Evolutionary conservation across 257 asterid species (phyloP), one percentile per base, ranked within the genome.

Genomic region (Dorcoceras hygrometricum): DNA sequence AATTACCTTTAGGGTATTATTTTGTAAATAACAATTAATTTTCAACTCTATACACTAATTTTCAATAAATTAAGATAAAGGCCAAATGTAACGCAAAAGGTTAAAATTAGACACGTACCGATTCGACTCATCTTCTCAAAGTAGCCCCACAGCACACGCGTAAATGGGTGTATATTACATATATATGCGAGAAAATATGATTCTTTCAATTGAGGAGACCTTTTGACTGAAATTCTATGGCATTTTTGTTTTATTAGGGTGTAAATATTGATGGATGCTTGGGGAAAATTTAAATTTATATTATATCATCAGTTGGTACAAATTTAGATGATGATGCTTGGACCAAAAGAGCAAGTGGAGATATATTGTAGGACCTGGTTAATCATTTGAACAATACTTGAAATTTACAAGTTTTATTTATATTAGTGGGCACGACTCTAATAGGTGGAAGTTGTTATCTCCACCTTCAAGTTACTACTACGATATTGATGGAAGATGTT

Each of bases 321-420:
- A 58, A 58, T 20, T 58, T 20, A 22, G 1, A 26, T 16, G 63
- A 22, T 31, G 51, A 43, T 24, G 4, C 23, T 60, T 60, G 65
- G 50, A 60, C 65, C 51, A 60, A 28, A 60, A 28, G 7, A 29
- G 29, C 19, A 6, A 59, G 25, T 59, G 48, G 48, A 59, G 8
- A 48, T 28, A 28, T 25, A 31, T 2, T 59, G 64, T 59, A 59
- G 64, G 64, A 28, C 64, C 18, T 59, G 5, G 20, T 46, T 46
- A 46, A 46, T 46, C 53, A 46, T 46, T 46, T 46, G 53, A 14
- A 46, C 8, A 18, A 19, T 46, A 46, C 6, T 8, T 34, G 8
- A 3, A 34, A 34, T 34, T 34, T 34, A 34, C 43, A 4, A 29
- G 34, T 29, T 29, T 29, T 26, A 29, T 29, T 2, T 29, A 2